Base-by-base conservation (phyloP, 257 asterid species). In the Vinca minor region DNA sequence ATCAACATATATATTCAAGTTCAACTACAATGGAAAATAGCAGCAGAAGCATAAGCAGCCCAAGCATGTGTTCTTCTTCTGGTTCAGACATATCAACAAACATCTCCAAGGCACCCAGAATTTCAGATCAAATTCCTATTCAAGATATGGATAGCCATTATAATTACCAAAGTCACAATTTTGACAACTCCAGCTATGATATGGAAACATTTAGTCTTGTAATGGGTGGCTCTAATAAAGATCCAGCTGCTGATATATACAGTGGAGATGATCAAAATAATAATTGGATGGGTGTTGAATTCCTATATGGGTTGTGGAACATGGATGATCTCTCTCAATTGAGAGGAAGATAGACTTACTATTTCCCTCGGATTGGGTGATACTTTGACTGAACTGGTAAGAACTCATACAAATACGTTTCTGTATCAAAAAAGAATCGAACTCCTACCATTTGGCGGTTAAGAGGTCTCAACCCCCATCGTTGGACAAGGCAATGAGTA, bases 321-420 rank as follows among this genome's bases (percentile, higher is more conserved):
- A 39, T 76, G 72, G 81, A 76, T 69, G 67, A 76, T 0, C 38
- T 72, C 42, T 74, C 45, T 25, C 64, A 54, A 62, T 31, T n/a
- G 41, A 54, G 28, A 57, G 64, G 41, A 39, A 39, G 52, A 35
- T 39, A 49, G 50, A 17, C 32, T 0, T n/a, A n/a, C n/a, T n/a
- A n/a, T n/a, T n/a, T n/a, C n/a, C 38, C n/a, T n/a, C n/a, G n/a
- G n/a, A n/a, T n/a, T n/a, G n/a, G n/a, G n/a, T n/a, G n/a, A n/a
- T 34, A 3, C 38, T 34, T 34, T 34, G 38, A n/a, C n/a, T n/a
- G n/a, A n/a, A n/a, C n/a, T n/a, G n/a, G n/a, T n/a, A n/a, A n/a
- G n/a, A n/a, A n/a, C n/a, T n/a, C n/a, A n/a, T n/a, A n/a, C n/a
- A n/a, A n/a, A n/a, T n/a, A n/a, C n/a, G n/a, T n/a, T n/a, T n/a